A percentile compares a stretch with the other conserved stretches of the same genome.
Evolutionary conservation across 2,329 filamentous ascomycete genomes (phyloP).

Genomic region (Aspergillaceae sp.): DNA sequence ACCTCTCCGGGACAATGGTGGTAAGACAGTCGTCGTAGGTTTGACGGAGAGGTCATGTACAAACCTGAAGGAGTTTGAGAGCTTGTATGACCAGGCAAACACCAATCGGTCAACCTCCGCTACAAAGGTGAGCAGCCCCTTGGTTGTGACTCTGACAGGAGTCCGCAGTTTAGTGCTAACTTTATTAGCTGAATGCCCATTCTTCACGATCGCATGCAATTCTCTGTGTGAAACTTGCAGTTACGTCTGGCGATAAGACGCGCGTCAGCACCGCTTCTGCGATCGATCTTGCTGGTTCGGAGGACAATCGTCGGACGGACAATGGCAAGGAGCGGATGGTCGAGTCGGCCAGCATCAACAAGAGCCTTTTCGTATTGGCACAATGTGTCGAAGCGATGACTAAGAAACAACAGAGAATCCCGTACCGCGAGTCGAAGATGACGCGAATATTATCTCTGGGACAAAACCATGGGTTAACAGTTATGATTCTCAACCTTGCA

Average conservation of each 20-base stretch:
- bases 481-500: conserved; percentile 94
- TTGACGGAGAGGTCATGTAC: conserved; percentile 74
- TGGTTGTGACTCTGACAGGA: not conserved
- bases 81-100: conserved; percentile 83
- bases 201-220: conserved; percentile 87
- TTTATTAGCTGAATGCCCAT: conserved; percentile 65
- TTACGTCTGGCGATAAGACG: conserved; percentile 59
- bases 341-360: conserved; percentile 97
- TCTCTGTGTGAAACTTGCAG: conserved; percentile 77
- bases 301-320: conserved; percentile 89
- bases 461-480: conserved; percentile 87
- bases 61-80: conserved; percentile 82
- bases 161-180: conserved; percentile 1
- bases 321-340: conserved; percentile 86
- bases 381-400: conserved; percentile 95
- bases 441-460: conserved; percentile 85
- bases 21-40: conserved; percentile 79
- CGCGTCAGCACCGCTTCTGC: conserved; percentile 79
- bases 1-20: conserved; percentile 74
- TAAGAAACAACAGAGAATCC: conserved; percentile 64
- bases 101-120: conserved; percentile 80
- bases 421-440: conserved; percentile 95
- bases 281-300: conserved; percentile 90
- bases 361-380: conserved; percentile 86
- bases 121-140: conserved; percentile 53